phyloP scores from a whole-genome alignment of 495 filamentous ascomycete species.

The Lophiotrema nucula region DNA sequence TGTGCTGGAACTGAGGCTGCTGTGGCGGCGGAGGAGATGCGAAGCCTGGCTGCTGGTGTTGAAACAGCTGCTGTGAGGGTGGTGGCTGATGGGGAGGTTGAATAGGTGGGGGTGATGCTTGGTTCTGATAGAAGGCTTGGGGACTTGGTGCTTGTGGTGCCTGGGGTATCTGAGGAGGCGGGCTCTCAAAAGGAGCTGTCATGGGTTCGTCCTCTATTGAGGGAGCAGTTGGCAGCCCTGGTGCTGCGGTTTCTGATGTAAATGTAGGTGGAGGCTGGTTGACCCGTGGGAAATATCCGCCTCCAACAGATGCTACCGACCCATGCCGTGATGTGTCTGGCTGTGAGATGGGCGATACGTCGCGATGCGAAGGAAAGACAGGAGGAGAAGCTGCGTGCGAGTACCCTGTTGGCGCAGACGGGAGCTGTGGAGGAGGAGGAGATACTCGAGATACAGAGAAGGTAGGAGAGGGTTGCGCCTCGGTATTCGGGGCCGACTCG shows the following conservation, averaged over 20 bases:
- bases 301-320: slow-evolving; percentile 44
- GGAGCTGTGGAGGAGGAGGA: slow-evolving; percentile 20
- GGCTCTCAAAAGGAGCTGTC: slow-evolving; percentile 10
- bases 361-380: slow-evolving; percentile 29
- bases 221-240: slow-evolving; percentile 28
- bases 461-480: slow-evolving; percentile 51
- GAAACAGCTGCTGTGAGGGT: slow-evolving; percentile 10
- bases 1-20: slow-evolving; percentile 41
- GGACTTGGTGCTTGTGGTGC: slow-evolving; percentile 18
- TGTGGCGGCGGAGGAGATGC: slow-evolving; percentile 6
- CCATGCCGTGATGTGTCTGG: slow-evolving; percentile 25
- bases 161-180: slow-evolving; percentile 10
- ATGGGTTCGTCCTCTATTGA: slow-evolving; percentile 24
- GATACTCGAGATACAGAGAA: slow-evolving; percentile 23
- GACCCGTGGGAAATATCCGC: slow-evolving; percentile 54
- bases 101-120: slow-evolving; percentile 6
- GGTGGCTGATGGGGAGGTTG: slow-evolving; percentile 24
- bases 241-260: slow-evolving; percentile 33
- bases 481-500: slow-evolving; percentile 31
- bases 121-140: slow-evolving; percentile 30
- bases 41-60: slow-evolving; percentile 20
- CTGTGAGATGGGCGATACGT: slow-evolving; percentile 46
- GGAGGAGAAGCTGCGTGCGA: slow-evolving; percentile 19
- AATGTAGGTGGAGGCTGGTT: slow-evolving; percentile 44
- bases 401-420: slow-evolving; percentile 17